Evolutionary conservation across 768 basidiomycete genomes (phyloP).

Genomic region (Tylopilus balloui): DNA sequence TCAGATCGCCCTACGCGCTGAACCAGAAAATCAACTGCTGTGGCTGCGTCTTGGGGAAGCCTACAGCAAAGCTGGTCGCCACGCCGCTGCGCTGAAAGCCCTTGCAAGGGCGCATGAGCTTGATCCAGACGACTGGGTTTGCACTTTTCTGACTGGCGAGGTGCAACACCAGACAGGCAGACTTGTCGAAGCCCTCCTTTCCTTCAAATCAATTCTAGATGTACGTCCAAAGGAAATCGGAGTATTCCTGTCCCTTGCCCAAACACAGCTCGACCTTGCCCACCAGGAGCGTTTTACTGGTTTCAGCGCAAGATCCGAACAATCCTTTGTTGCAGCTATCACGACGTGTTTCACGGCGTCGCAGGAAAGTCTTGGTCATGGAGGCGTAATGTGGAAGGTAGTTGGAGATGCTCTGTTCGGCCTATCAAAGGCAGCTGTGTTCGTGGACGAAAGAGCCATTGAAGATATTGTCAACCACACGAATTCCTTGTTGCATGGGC

Average conservation of each 20-base stretch:
- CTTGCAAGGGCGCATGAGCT: constrained; percentile 71
- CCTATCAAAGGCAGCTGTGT: constrained; percentile 51
- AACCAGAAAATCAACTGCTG: constrained; percentile 69
- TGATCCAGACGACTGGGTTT: constrained; percentile 77
- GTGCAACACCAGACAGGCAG: constrained; percentile 76
- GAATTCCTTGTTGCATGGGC: constrained; percentile 36
- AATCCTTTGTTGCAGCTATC: constrained; percentile 64
- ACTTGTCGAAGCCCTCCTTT: constrained; percentile 67
- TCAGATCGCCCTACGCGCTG: constrained; percentile 79
- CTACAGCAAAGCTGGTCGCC: constrained; percentile 82
- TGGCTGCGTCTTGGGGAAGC: constrained; percentile 94
- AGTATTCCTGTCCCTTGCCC: constrained; percentile 64
- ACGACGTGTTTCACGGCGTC: constrained; percentile 45
- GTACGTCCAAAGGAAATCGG: constrained; percentile 64
- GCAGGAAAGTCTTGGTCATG: constrained; percentile 54
- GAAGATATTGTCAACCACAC: constrained; percentile 33
- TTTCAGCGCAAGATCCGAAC: constrained; percentile 69
- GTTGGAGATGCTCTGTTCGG: constrained; percentile 72
- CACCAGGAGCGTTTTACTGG: constrained; percentile 60
- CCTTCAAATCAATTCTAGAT: constrained; percentile 54
- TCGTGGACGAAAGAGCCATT: constrained; percentile 42
- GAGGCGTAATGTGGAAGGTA: constrained; percentile 77
- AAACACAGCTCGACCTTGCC: constrained; percentile 70
- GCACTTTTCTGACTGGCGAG: constrained; percentile 77
- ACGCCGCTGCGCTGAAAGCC: constrained; percentile 86